Base-by-base conservation (phyloP, 768 basidiomycete genomes). In the Boletus eberwhitei region DNA sequence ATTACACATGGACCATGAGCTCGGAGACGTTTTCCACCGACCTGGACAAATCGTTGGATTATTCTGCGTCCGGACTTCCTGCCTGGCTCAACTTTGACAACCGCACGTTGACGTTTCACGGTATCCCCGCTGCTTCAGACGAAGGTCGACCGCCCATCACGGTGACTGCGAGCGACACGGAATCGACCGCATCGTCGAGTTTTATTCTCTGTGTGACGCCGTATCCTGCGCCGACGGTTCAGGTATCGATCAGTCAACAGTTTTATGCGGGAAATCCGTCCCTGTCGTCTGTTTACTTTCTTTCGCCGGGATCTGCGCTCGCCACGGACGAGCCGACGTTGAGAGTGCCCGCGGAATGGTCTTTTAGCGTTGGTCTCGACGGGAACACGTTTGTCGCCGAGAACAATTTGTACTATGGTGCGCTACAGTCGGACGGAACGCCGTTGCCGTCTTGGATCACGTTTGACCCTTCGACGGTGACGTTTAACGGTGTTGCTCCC, bases 361-460 rank as follows among this genome's bases (percentile, higher is more conserved):
- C 90, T 1, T 98, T 96, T 73, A 92, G 90, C 63, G 80, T 98
- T 54, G 95, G 94, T 14, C 83, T 97, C 61, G 72, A 84, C 48
- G 75, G 80, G 55, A 74, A 79, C 35, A 93, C 89, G 2, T 87
- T 85, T 68, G 54, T 65, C 2, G 73, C 79, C 31, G 53, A 70
- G 43, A 71, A 79, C 34, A 73, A 72, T 26, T 61, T 90, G 37
- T 87, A 66, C 65, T 93, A 94, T 64, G 75, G 78, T 11, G 84
- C 86, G 26, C 76, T 80, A 34, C 80, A 81, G 63, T 73, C 76
- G 1, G 82, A 91, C 59, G 86, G 90, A n/a, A 81, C 84, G 1
- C 74, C 77, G 6, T 75, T 93, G 29, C 94, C 93, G 1, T 58
- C 71, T 9, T 97, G 92, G 88, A 75, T 96, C 68, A 55, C 52